phyloP scores from a whole-genome alignment of 345 rosid genomes.

The Eucalyptus urophylla region DNA sequence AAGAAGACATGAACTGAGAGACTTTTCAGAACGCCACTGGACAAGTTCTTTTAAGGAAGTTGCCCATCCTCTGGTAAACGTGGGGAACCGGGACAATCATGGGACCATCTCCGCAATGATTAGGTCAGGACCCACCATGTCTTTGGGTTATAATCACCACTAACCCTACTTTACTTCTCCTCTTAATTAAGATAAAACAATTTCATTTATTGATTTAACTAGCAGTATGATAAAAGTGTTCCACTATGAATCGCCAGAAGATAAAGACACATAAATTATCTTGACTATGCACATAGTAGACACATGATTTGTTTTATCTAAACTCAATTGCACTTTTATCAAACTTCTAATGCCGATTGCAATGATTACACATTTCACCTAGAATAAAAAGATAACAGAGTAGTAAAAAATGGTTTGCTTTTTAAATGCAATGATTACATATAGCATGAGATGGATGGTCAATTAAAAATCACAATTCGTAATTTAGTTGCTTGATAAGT shows the following conservation, averaged over 20 bases:
- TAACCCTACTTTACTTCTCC: background rate
- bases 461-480: background rate
- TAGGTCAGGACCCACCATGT: background rate
- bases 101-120: slow-evolving; percentile 27
- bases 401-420: background rate
- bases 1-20: background rate
- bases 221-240: background rate
- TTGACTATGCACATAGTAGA: background rate
- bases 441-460: background rate
- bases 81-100: slow-evolving; percentile 45
- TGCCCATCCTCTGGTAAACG: slow-evolving; percentile 12
- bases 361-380: background rate
- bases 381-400: background rate
- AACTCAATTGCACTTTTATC: background rate
- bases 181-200: background rate
- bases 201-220: background rate
- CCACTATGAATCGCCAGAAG: background rate
- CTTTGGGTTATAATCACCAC: slow-evolving; percentile 1
- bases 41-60: background rate
- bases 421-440: background rate
- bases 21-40: background rate
- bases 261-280: background rate
- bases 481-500: background rate
- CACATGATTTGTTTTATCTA: background rate
- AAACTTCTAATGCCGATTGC: background rate